A percentile compares a stretch with the other conserved stretches of the same genome.
Evolutionary conservation across 2,329 filamentous ascomycete genomes (phyloP).

Genomic region (Monosporascus sp.): DNA sequence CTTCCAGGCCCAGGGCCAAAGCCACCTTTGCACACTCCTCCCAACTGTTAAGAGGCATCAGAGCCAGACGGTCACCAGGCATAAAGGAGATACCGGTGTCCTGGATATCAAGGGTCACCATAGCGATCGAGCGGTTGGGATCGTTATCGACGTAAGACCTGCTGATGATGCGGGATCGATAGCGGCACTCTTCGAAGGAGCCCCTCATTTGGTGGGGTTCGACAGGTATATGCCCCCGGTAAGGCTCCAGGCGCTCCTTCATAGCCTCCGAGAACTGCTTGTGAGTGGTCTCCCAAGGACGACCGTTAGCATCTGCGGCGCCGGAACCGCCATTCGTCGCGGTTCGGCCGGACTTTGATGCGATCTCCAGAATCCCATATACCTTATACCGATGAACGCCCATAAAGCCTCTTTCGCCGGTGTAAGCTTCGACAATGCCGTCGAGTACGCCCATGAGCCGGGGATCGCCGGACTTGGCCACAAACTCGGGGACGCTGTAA

Average conservation of each 20-base stretch:
- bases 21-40: slow-evolving; percentile 50
- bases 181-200: slow-evolving; percentile 49
- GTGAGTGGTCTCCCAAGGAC: slow-evolving; percentile 47
- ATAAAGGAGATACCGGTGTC: slow-evolving; percentile 49
- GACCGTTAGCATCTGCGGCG: slow-evolving; percentile 28
- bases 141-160: slow-evolving; percentile 43
- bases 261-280: slow-evolving; percentile 47
- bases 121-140: slow-evolving; percentile 38
- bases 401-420: slow-evolving; percentile 51
- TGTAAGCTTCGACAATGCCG: slow-evolving; percentile 50
- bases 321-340: slow-evolving; percentile 49
- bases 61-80: slow-evolving; percentile 46
- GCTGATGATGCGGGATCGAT: slow-evolving; percentile 38
- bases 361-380: slow-evolving; percentile 49
- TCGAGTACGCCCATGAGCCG: slow-evolving; percentile 48
- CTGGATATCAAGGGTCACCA: slow-evolving; percentile 46
- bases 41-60: slow-evolving; percentile 52
- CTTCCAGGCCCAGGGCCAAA: slow-evolving; percentile 43
- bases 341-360: slow-evolving; percentile 46
- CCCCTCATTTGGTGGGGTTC: slow-evolving; percentile 51
- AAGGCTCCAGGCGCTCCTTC: slow-evolving; percentile 48
- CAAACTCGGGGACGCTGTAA: slow-evolving; percentile 48
- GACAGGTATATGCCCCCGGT: slow-evolving; percentile 38
- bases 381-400: slow-evolving; percentile 53
- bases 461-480: slow-evolving; percentile 43